Evolutionary conservation across 2,329 filamentous ascomycete species (phyloP).

Genomic region (Stagonosporopsis cucurbitacearum): DNA sequence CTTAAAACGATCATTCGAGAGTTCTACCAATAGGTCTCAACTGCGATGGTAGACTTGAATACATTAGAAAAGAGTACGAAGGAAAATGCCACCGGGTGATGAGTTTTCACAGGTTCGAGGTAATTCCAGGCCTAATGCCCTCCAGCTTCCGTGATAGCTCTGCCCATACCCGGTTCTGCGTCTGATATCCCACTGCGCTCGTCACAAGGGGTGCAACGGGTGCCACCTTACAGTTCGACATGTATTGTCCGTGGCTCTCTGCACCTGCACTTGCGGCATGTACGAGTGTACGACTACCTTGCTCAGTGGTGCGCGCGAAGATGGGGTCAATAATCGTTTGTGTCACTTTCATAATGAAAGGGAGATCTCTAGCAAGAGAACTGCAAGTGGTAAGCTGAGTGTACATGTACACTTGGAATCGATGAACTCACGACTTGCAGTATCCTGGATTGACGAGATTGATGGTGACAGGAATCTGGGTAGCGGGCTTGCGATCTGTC

Average conservation of each 20-base stretch:
- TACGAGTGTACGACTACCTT: slow-evolving; percentile 50
- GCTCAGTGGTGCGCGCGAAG: slow-evolving; percentile 49
- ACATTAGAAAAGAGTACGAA: neutral
- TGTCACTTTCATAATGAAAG: neutral
- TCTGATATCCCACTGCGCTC: slow-evolving; percentile 43
- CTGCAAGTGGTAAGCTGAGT: too few relatives aligned
- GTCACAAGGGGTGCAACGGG: slow-evolving; percentile 41
- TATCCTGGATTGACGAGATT: slow-evolving; percentile 46
- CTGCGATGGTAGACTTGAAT: neutral
- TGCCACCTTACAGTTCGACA: slow-evolving; percentile 42
- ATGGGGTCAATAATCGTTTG: slow-evolving; percentile 25
- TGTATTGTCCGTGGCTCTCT: slow-evolving; percentile 51
- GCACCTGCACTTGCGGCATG: slow-evolving; percentile 41
- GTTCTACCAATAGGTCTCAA: neutral
- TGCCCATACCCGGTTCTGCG: slow-evolving; percentile 48
- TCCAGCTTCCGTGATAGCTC: slow-evolving; percentile 51
- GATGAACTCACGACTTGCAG: slow-evolving; percentile 24
- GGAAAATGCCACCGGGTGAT: too few relatives aligned
- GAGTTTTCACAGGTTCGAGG: neutral
- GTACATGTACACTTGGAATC: too few relatives aligned
- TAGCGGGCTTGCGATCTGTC: slow-evolving; percentile 21
- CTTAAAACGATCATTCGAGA: neutral
- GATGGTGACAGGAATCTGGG: slow-evolving; percentile 37
- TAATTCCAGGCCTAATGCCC: slow-evolving; percentile 41
- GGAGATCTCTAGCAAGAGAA: slow-evolving; percentile 30